A percentile compares a stretch with the other conserved stretches of the same genome.
Conservation (phyloP, 1,284 basidiomycete species). For the Ceratobasidium sp. region DNA sequence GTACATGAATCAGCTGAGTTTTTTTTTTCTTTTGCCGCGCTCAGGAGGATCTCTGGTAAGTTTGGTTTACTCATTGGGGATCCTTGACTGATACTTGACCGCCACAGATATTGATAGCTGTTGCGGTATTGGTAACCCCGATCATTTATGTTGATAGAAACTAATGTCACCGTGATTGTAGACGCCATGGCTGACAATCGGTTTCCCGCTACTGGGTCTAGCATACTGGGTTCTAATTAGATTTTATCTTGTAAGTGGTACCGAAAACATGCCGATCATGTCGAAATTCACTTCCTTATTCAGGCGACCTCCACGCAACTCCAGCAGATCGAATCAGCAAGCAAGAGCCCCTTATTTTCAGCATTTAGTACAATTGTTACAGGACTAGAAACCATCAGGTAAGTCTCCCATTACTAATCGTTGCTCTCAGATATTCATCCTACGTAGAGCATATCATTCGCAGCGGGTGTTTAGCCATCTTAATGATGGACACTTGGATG, state of each 20-base stretch:
- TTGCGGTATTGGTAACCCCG: neutral
- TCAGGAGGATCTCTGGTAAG: too few relatives aligned
- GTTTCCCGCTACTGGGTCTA: slow-evolving; percentile 15
- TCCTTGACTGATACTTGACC: slow-evolving; percentile 40
- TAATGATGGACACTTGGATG: slow-evolving; percentile 51
- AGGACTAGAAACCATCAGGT: slow-evolving; percentile 53
- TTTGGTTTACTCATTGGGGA: slow-evolving; percentile 35
- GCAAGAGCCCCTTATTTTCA: slow-evolving; percentile 53
- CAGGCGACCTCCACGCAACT: slow-evolving; percentile 39
- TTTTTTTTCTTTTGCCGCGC: too few relatives aligned
- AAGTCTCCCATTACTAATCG: neutral
- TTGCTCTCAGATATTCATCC: neutral
- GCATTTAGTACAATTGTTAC: slow-evolving; percentile 51
- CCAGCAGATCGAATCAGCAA: slow-evolving; percentile 51
- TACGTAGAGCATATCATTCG: slow-evolving; percentile 49
- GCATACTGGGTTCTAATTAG: slow-evolving; percentile 27
- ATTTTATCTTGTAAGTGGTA: slow-evolving; percentile 50
- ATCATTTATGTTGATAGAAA: too few relatives aligned
- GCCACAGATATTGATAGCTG: neutral
- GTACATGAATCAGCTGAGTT: too few relatives aligned
- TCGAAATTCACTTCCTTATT: neutral
- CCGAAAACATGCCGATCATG: neutral
- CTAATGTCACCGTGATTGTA: neutral
- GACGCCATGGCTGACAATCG: slow-evolving; percentile 45
- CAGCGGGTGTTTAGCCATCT: slow-evolving; percentile 49